Evolutionary conservation across 805 yeast species (phyloP).

Genomic region (Saccharomycodes ludwigii): DNA sequence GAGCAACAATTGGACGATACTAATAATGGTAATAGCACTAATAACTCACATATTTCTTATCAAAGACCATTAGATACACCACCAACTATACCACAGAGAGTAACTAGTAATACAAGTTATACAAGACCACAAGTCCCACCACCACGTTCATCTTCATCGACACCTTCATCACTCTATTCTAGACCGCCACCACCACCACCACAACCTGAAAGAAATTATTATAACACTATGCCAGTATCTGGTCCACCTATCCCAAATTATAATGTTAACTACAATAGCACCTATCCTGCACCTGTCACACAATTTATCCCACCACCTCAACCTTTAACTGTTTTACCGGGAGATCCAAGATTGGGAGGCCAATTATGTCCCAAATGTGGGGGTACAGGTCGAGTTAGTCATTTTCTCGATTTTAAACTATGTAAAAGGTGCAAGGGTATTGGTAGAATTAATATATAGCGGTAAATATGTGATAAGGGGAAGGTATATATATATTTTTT

Average conservation of each 20-base stretch:
- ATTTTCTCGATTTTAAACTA: conserved; percentile 46
- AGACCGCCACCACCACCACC: conserved; percentile 4
- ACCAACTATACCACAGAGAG: too few species aligned
- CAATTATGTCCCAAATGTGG: conserved; percentile 57
- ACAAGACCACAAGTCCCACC: too few species aligned
- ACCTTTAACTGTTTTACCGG: conserved; percentile 46
- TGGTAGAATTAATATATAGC: conserved; percentile 43
- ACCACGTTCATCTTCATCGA: conserved; percentile 12
- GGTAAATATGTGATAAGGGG: too few species aligned
- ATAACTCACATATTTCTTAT: too few species aligned
- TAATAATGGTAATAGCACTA: too few species aligned
- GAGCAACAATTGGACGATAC: neutral
- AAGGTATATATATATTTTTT: too few species aligned
- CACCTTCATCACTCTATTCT: conserved; percentile 10
- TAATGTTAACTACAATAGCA: too few species aligned
- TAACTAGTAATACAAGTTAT: too few species aligned
- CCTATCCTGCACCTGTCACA: too few species aligned
- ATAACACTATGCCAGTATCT: too few species aligned
- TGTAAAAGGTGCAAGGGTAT: conserved; percentile 59
- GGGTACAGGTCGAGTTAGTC: conserved; percentile 46
- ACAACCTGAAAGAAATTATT: neutral
- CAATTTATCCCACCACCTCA: conserved; percentile 10
- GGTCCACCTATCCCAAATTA: too few species aligned
- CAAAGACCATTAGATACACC: too few species aligned
- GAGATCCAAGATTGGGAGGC: conserved; percentile 73